Evolutionary conservation across 164 flowering plant species (phyloP), one percentile per base, ranked within the genome.

Genomic region (Stephania yunnanensis): DNA sequence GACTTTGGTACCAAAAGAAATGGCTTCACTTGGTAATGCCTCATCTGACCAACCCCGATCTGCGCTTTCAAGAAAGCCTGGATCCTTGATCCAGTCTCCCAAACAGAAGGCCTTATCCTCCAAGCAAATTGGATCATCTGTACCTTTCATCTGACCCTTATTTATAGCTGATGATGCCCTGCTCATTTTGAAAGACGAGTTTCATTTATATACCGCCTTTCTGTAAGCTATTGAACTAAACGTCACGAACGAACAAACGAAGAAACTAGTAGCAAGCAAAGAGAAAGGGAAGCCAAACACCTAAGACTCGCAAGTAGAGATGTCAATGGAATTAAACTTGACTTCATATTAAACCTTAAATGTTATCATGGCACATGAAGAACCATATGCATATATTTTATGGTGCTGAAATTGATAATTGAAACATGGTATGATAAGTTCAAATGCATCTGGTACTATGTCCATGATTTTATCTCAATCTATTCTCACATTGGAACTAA

Each of bases 81-180:
- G 77, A 50, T 79, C 78, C 73, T 79, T 80, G 65, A 79, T 46
- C 84, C 84, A 82, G 61, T 82, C 84, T 69, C 78, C 76, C 10
- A 72, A 78, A 69, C 74, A 48, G 8, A 19, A 46, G 75, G 72
- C 76, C 74, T 72, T 77, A 15, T 67, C 84, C 73, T 82, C 84
- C 80, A 79, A 76, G 80, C 84, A 82, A 50, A 70, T 71, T 10
- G 81, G 81, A 72, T 82, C 84, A 61, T 77, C 45, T 1, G 20
- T 61, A 0, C 75, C 71, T 50, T 76, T 74, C 10, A 48, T 68
- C 53, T 68, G 52, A 31, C 46, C 15, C 46, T 74, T 77, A 72
- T 61, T 44, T 45, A 64, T 69, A 7, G 74, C 71, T 10, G 74
- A 66, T 31, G 78, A 73, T 79, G 76, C 80, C 80, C 84, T 82